Percentiles rank a stretch among this genome's conserved stretches.
Conservation (phyloP, 179 eudicot species). For the Vitellaria paradoxa region DNA sequence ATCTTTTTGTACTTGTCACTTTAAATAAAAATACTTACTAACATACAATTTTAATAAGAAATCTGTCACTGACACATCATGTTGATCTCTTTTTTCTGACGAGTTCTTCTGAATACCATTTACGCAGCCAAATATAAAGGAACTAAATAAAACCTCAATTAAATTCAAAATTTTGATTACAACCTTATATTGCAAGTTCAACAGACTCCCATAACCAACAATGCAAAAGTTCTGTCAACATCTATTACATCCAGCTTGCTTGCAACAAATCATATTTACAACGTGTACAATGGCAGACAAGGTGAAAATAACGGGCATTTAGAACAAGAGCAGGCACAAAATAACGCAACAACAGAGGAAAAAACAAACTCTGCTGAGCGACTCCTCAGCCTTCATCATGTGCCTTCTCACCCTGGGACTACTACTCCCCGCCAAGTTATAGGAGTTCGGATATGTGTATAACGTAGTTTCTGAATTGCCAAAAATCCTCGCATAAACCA, state of each 20-base stretch:
- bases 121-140: too few species aligned
- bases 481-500: slow-evolving; percentile 55
- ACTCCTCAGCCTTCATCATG: slow-evolving; percentile 48
- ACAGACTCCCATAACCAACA: slow-evolving; percentile 5
- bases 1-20: too few species aligned
- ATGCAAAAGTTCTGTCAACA: slow-evolving; percentile 12
- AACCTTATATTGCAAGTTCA: neutral
- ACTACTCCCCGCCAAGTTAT: slow-evolving; percentile 33
- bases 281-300: neutral
- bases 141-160: neutral
- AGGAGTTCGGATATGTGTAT: slow-evolving; percentile 48
- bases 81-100: too few species aligned
- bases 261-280: neutral
- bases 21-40: too few species aligned
- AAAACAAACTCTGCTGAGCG: slow-evolving; percentile 66
- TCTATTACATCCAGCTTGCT: slow-evolving; percentile 16
- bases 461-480: slow-evolving; percentile 47
- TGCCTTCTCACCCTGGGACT: slow-evolving; percentile 58
- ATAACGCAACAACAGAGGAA: slow-evolving; percentile 70
- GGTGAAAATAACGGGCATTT: neutral
- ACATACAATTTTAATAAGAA: too few species aligned
- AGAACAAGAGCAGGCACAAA: slow-evolving; percentile 62
- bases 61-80: too few species aligned
- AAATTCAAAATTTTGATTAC: slow-evolving; percentile 3
- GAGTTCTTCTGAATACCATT: too few species aligned